phyloP scores from a whole-genome alignment of 139 green algal genomes.

The Chlamydomonas schloesseri region DNA sequence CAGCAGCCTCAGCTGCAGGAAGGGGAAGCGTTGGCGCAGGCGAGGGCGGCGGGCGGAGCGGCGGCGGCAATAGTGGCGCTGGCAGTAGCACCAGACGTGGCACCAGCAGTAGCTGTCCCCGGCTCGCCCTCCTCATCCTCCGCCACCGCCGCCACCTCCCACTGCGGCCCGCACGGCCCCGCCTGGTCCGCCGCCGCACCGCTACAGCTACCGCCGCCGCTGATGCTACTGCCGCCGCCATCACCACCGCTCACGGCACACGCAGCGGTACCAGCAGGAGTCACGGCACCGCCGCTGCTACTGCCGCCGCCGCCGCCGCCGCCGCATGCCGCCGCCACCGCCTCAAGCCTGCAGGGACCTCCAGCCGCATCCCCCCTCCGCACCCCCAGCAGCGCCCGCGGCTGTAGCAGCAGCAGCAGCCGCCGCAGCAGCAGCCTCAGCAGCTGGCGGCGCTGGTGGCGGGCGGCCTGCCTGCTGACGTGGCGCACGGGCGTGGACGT shows the following conservation, averaged over 20 bases:
- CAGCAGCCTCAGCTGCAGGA: neutral
- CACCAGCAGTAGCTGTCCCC: neutral
- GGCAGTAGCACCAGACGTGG: neutral
- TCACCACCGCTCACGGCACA: no score
- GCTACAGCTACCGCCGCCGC: neutral
- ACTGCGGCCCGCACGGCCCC: neutral
- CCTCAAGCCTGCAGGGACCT: neutral
- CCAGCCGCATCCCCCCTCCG: neutral
- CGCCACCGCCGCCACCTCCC: neutral
- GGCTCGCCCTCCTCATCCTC: neutral
- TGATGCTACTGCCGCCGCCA: neutral
- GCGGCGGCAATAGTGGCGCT: neutral
- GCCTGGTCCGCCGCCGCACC: neutral
- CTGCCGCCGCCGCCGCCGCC: no score
- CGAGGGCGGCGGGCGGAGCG: no score
- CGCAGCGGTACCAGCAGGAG: no score
- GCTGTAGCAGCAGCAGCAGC: neutral
- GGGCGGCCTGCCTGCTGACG: constrained; percentile 32
- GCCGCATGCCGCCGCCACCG: no score
- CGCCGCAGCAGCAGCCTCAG: neutral
- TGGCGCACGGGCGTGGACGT: constrained; percentile 48
- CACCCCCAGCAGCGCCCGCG: no score
- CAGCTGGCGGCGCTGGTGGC: constrained; percentile 19
- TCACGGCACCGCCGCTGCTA: neutral
- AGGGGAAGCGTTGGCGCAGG: neutral